These are phyloP conservation scores for Penicillium sp. DNA, from an alignment of 2,329 filamentous ascomycete genomes.

Conservation along the genomic window DNA sequence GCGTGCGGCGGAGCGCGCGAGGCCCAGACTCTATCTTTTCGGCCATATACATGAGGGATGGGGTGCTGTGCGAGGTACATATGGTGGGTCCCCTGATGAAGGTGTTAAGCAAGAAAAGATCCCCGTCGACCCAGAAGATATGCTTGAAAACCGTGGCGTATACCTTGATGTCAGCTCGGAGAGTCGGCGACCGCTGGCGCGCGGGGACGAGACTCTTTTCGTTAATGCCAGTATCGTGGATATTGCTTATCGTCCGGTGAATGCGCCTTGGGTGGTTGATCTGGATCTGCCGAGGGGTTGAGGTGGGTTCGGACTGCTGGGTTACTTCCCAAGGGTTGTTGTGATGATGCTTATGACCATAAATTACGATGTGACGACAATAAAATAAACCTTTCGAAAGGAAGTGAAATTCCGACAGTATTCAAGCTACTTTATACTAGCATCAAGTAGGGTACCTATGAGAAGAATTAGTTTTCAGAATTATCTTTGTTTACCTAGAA, in stretches of 20 bases:
- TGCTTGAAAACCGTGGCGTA: slow-evolving; percentile 36
- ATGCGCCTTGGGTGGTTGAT: slow-evolving; percentile 62
- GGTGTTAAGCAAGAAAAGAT: slow-evolving; percentile 23
- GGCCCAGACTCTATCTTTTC: slow-evolving; percentile 63
- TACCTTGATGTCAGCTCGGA: slow-evolving; percentile 39
- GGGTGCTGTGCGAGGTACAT: slow-evolving; percentile 46
- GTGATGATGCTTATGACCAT: background rate
- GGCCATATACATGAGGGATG: slow-evolving; percentile 66
- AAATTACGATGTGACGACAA: slow-evolving; percentile 14
- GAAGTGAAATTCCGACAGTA: no score
- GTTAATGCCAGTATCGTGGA: slow-evolving; percentile 64
- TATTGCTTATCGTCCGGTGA: slow-evolving; percentile 51
- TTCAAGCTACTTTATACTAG: no score
- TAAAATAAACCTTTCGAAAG: slow-evolving; percentile 2
- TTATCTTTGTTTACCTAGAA: no score
- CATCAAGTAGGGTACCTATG: no score
- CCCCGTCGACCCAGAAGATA: slow-evolving; percentile 30
- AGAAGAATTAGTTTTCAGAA: no score
- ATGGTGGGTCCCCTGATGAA: slow-evolving; percentile 27
- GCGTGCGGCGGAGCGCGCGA: slow-evolving; percentile 54
- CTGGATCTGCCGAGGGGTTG: slow-evolving; percentile 48
- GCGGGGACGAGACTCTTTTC: slow-evolving; percentile 59
- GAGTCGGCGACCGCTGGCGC: slow-evolving; percentile 36
- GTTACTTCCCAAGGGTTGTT: no score
- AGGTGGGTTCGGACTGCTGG: background rate